Evolutionary conservation across 1,139 yeast genomes (phyloP).

Genomic region (Yamadazyma conglobata): DNA sequence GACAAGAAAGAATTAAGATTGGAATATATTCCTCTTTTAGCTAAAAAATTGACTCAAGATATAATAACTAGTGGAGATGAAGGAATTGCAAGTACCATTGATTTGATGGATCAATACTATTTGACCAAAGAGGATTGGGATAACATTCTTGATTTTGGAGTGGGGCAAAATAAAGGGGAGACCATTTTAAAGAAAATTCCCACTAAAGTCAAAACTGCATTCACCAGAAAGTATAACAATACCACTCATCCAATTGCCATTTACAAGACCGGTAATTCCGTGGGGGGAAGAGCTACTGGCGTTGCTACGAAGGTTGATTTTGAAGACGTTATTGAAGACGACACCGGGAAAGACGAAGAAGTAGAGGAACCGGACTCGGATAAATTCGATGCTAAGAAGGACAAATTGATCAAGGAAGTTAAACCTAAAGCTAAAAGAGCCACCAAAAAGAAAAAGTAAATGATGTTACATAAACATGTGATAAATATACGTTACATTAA

Average conservation of each 20-base stretch:
- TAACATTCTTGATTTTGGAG: constrained; percentile 72
- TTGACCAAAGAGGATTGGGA: constrained; percentile 93
- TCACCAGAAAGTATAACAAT: constrained; percentile 80
- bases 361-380: constrained; percentile 27
- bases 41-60: constrained; percentile 54
- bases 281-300: constrained; percentile 32
- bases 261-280: constrained; percentile 62
- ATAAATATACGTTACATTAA: no score
- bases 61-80: constrained; percentile 47
- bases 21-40: constrained; percentile 69
- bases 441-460: constrained; percentile 15
- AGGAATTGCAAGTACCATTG: constrained; percentile 65
- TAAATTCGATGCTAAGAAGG: constrained; percentile 38
- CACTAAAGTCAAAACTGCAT: constrained; percentile 73
- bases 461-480: no score
- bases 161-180: constrained; percentile 51
- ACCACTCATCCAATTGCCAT: constrained; percentile 82
- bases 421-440: constrained; percentile 20
- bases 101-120: constrained; percentile 75
- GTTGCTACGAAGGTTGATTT: constrained; percentile 45
- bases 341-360: constrained; percentile 40
- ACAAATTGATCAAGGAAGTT: constrained; percentile 43
- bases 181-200: constrained; percentile 60
- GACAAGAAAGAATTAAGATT: constrained; percentile 73
- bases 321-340: constrained; percentile 65